Base-by-base conservation (phyloP, 176 grass and related monocot genomes). In the Carex pumila region DNA sequence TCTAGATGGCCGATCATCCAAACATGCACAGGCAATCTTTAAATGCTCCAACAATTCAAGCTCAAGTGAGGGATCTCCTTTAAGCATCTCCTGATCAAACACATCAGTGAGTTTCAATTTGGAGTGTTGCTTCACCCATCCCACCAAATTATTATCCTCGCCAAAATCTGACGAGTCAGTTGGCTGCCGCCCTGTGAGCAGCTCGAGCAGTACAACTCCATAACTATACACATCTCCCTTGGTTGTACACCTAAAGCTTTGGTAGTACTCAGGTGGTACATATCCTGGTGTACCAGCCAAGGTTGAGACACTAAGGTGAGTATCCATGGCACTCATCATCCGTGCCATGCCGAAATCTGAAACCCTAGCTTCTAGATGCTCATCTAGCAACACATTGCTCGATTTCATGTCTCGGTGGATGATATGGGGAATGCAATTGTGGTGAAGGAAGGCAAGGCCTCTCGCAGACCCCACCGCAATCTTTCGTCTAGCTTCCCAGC, bases 361-460 rank as follows among this genome's bases (percentile, higher is more conserved):
- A 57, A 99, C 96, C 84, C 91, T 90, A 12, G 96, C 96, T 80
- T 99, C 96, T 29, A 95, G 60, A 30, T 88, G 54, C 60, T 99
- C 96, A 84, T 99, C 96, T 9, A 99, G 71, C 18, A 99, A 89
- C 34, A 99, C 96, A 80, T 99, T 99, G 84, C 92, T 95, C 0
- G 96, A 99, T 76, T 99, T 99, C 96, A 99, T 99, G 80, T 99
- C 96, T 30, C 96, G 77, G 70, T 99, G 96, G 62, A 99, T 99
- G 57, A 99, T 91, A 55, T 99, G 96, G 0, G 96, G 96, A 37
- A 88, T 95, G 85, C 96, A 99, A 54, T 85, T 99, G 89, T 99
- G 96, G 81, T 99, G 96, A 60, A 99, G 93, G 85, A 92, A 99
- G 45, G 91, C 91, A 71, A 99, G 62, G 13, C 96, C 96, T 15